phyloP scores from a whole-genome alignment of 2,329 filamentous ascomycete genomes.

The Fusarium zealandicum region DNA sequence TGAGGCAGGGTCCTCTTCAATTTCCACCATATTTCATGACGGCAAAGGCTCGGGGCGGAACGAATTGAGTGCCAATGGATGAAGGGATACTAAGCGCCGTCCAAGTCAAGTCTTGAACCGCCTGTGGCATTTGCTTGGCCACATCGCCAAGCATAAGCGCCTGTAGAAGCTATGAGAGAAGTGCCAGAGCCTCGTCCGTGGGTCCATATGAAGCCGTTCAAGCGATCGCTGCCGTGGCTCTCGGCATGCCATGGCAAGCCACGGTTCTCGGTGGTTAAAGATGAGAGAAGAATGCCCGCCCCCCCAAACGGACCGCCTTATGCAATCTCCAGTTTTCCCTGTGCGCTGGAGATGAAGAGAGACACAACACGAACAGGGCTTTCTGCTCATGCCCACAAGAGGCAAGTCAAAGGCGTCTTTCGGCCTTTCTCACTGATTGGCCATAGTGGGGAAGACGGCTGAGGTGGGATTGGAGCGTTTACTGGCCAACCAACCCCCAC shows the following conservation, averaged over 20 bases:
- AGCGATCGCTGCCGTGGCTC: constrained; percentile 15
- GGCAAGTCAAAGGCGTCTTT: constrained; percentile 20
- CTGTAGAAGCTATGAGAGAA: constrained; percentile 3
- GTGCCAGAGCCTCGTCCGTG: constrained; percentile 9
- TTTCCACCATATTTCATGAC: constrained; percentile 18
- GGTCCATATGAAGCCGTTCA: constrained; percentile 11
- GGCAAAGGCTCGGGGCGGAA: constrained; percentile 14
- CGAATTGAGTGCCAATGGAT: constrained; percentile 14
- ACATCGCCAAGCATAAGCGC: constrained; percentile 12
- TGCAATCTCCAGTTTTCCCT: constrained; percentile 27
- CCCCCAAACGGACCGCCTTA: constrained; percentile 30
- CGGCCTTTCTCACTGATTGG: constrained; percentile 18
- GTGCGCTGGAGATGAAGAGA: constrained; percentile 8
- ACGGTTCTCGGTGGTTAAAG: constrained; percentile 27
- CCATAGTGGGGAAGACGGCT: neutral
- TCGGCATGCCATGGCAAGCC: constrained; percentile 37
- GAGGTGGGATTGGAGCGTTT: constrained; percentile 22
- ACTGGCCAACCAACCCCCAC: constrained; percentile 37
- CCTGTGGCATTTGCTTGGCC: constrained; percentile 25
- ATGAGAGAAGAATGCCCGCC: neutral
- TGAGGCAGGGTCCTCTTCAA: constrained; percentile 2
- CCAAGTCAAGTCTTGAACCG: constrained; percentile 12
- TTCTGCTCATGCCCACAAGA: constrained; percentile 17
- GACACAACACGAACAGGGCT: neutral
- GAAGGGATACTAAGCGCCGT: constrained; percentile 12